phyloP scores from a whole-genome alignment of 1,284 basidiomycete genomes.

The Austroboletus niveus region DNA sequence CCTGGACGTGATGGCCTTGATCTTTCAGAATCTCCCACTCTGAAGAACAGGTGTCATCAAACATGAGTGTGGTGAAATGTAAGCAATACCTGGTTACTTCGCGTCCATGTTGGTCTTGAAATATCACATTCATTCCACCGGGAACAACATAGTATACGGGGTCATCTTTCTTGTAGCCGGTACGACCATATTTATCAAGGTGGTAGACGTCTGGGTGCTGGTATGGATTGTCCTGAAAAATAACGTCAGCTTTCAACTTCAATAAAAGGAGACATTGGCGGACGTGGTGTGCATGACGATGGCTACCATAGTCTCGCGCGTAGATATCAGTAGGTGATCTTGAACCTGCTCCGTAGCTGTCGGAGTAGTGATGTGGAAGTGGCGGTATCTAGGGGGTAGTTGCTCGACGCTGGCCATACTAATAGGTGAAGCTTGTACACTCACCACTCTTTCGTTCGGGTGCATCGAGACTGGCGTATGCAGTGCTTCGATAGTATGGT shows the following conservation, averaged over 20 bases:
- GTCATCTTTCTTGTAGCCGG: conserved; percentile 28
- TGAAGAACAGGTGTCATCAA: conserved; percentile 31
- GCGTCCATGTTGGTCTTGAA: conserved; percentile 64
- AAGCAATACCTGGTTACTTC: conserved; percentile 57
- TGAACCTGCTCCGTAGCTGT: conserved; percentile 13
- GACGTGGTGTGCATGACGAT: conserved; percentile 20
- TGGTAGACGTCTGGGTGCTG: conserved; percentile 16
- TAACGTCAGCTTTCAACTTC: conserved; percentile 10
- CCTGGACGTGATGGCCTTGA: conserved; percentile 26
- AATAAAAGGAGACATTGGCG: background rate
- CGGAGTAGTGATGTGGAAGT: conserved; percentile 26
- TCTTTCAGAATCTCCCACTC: conserved; percentile 45
- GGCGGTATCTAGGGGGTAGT: conserved; percentile 26
- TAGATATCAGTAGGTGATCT: conserved; percentile 33
- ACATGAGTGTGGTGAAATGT: background rate
- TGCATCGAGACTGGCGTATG: conserved; percentile 22
- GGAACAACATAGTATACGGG: conserved; percentile 64
- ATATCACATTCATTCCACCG: conserved; percentile 62
- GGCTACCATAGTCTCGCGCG: conserved; percentile 10
- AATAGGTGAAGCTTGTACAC: conserved; percentile 1
- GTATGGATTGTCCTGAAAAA: conserved; percentile 17
- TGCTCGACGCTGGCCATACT: conserved; percentile 1
- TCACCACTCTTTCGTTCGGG: conserved; percentile 28
- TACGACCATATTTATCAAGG: conserved; percentile 25
- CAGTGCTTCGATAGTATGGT: conserved; percentile 31